A percentile compares a stretch with the other conserved stretches of the same genome.
Conservation (phyloP, 2,329 filamentous ascomycete genomes). For the Fusarium redolens region DNA sequence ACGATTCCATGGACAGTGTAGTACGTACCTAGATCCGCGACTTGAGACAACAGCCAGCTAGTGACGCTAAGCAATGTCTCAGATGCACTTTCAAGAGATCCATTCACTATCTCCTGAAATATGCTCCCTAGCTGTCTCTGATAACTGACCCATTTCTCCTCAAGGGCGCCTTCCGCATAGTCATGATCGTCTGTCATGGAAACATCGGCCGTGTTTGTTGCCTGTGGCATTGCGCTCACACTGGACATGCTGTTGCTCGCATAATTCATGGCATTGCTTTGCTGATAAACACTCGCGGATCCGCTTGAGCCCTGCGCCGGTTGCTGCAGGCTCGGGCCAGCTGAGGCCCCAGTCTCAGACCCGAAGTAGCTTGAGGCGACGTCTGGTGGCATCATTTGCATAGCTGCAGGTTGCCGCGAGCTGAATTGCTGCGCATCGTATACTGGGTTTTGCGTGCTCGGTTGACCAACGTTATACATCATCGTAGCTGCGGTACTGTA, state of each 20-base stretch:
- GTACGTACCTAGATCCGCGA: conserved; percentile 65
- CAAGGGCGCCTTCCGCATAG: conserved; percentile 66
- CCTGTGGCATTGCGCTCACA: conserved; percentile 59
- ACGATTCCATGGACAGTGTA: not conserved
- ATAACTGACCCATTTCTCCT: conserved; percentile 76
- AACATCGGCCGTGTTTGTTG: conserved; percentile 54
- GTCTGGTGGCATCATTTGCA: conserved; percentile 72
- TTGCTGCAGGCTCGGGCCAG: conserved; percentile 64
- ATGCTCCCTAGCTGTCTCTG: conserved; percentile 72
- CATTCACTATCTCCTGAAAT: conserved; percentile 75
- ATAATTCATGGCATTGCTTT: conserved; percentile 67
- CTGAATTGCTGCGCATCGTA: conserved; percentile 85
- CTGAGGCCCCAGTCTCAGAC: conserved; percentile 57
- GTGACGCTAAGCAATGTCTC: conserved; percentile 65
- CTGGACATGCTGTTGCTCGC: conserved; percentile 58
- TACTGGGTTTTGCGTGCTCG: conserved; percentile 69
- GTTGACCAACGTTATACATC: conserved; percentile 82
- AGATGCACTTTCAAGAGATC: conserved; percentile 61
- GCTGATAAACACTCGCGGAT: conserved; percentile 74
- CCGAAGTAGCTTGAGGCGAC: conserved; percentile 77
- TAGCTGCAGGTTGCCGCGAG: conserved; percentile 78
- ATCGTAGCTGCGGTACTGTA: conserved; percentile 72
- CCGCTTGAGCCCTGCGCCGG: conserved; percentile 59
- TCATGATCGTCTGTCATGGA: conserved; percentile 67
- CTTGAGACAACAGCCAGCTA: conserved; percentile 66